Evolutionary conservation across 495 filamentous ascomycete genomes (phyloP), one percentile per base, ranked within the genome.

Genomic region (Podospora appendiculata): DNA sequence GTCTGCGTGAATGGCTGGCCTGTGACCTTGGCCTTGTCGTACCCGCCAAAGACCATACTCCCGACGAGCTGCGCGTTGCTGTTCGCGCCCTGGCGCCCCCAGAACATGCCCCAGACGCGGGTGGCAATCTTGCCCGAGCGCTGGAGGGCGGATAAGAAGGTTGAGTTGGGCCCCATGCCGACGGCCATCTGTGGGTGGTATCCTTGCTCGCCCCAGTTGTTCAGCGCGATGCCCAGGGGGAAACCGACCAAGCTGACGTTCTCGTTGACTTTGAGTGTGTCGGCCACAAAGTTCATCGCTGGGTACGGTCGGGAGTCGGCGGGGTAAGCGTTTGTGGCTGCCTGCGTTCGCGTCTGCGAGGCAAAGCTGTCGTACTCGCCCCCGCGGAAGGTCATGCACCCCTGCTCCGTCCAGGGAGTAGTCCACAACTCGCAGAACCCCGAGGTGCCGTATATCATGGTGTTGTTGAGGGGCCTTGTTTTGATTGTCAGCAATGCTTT

Each of bases 151-250:
- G 52, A 53, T 3, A 71, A 46, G 9, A 70, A 39, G 7, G 64
- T 70, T 17, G 67, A 70, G 40, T 71, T 68, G 33, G n/a, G 41
- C 8, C 67, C 69, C 14, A 71, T 59, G 10, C 67, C 59, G 16
- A 67, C 8, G 3, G 53, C 41, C 53, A 50, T 57, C 47, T 48
- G 34, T 10, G 54, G 42, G 41, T 52, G 46, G 33, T 55, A 48
- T 5, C 50, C 55, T 41, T 57, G 50, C 17, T 47, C 12, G 12
- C 25, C 44, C 55, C 55, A 57, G 45, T 49, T 44, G 34, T 56
- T 52, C 48, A 34, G 50, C 9, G 56, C 46, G 33, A 65, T 59
- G 4, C 54, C 61, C 9, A 68, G 12, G 7, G 58, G 55, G 47
- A 64, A 64, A 8, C 52, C 32, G 11, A 48, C 17, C 9, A 68